phyloP scores from a whole-genome alignment of 257 asterid species.

The Avicennia marina region DNA sequence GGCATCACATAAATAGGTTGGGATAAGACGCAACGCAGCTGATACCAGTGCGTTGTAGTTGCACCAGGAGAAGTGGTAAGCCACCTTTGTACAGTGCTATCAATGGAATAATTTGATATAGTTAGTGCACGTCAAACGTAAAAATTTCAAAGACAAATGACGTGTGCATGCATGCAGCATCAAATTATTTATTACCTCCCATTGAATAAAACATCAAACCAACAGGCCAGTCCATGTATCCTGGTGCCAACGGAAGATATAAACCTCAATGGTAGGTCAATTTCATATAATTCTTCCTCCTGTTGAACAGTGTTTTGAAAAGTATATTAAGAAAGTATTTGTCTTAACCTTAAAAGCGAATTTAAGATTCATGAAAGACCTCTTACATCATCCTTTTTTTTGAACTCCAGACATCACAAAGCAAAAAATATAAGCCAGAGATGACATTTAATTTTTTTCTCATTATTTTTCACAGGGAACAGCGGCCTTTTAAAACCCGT shows the following conservation, averaged over 20 bases:
- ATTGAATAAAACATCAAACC: constrained; percentile 93
- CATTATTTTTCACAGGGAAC: no score
- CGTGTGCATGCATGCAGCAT: neutral
- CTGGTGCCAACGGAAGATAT: constrained; percentile 76
- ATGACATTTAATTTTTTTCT: no score
- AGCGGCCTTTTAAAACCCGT: no score
- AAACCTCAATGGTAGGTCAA: constrained; percentile 78
- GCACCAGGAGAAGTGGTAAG: constrained; percentile 97
- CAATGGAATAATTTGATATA: neutral
- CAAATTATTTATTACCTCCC: constrained; percentile 60
- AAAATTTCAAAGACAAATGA: neutral
- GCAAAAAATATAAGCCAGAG: no score
- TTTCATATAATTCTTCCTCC: constrained; percentile 95
- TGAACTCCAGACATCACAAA: no score
- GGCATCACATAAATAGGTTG: constrained; percentile 98
- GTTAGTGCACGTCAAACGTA: constrained; percentile 11
- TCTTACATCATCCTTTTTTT: no score
- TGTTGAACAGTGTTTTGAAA: constrained; percentile 21
- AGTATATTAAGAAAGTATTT: no score
- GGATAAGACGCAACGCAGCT: constrained; percentile 85
- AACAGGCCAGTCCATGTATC: constrained; percentile 96
- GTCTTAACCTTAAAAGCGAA: no score
- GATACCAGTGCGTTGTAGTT: constrained; percentile 98
- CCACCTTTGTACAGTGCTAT: constrained; percentile 92
- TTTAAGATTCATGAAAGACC: no score